Base-by-base conservation (phyloP, 495 filamentous ascomycete genomes). In the Daldinia vernicosa region DNA sequence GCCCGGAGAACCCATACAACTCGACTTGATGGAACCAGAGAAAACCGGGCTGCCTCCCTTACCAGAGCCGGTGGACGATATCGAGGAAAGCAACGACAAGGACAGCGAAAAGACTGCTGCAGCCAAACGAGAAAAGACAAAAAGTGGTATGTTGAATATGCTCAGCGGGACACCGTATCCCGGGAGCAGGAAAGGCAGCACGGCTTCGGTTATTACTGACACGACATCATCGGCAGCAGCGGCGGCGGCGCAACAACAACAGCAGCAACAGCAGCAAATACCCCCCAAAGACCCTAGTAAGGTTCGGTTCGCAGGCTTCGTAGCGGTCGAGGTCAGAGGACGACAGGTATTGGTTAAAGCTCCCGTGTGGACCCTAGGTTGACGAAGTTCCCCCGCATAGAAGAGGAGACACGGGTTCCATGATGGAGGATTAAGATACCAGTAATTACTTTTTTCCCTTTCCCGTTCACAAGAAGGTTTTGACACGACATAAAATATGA, bases 271-370 rank as follows among this genome's bases (percentile, higher is more conserved):
- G 24, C 64, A 67, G 35, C 22, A 69, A 55, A 50, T 69, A 39
- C 67, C 67, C 61, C 74, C 72, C 62, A 88, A 84, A 79, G 83
- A 81, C 39, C 58, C 63, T 35, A 80, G 71, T 54, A 88, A 85
- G 70, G 89, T 98, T 51, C 86, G 95, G 28, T 89, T 98, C 76
- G 89, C 95, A 19, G 91, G 91, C 1, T 97, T 97, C 75, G 82
- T 98, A 51, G 90, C 88, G 0, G 91, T 97, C 8, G 93, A 97
- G 79, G 93, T 98, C 6, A 84, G 93, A 64, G 91, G 92, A 2
- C 84, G 91, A 71, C 93, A 90, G 77, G 91, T 97, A 59, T 80
- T 99, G 74, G 84, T 91, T 19, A 97, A 97, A 82, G 91, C 95
- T 40, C 94, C 96, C 15, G 92, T 98, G n/a, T 99, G 92, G 88